Base-by-base conservation (phyloP, 371 early-diverging fungal genomes). In the Mucor saturninus region DNA sequence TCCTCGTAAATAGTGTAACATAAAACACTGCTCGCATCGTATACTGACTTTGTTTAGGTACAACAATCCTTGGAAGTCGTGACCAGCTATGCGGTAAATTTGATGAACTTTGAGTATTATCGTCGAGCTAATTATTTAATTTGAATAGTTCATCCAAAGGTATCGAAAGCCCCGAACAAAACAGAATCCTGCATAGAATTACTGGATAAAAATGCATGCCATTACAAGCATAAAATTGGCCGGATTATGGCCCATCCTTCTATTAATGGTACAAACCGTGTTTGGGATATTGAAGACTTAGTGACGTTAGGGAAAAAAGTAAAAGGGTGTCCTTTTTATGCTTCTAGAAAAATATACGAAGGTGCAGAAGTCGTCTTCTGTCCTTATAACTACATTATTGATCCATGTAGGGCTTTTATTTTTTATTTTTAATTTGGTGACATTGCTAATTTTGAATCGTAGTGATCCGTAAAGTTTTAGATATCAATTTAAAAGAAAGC, bases 371-470 rank as follows among this genome's bases (percentile, higher is more conserved):
- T 98, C 6, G 74, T 96, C 1, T 95, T 97, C 65, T 87, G 93
- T 37, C 98, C 98, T 0, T 98, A 98, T 76, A 97, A 95, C 66
- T 98, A 96, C 68, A 75, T 98, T 0, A 81, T 98, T 21, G 93
- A 95, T 75, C 85, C 91, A 50, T 3, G 50, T 50, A 50, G 10
- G 11, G 8, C n/a, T 9, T 5, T 43, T 14, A 43, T 21, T 21
- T 5, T 14, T n/a, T 11, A 43, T 7, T 43, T 43, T 43, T 2
- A 9, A 9, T 43, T 1, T 43, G 8, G 21, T 21, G 21, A 21
- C 21, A 21, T 21, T 21, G 21, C 21, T 21, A 21, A 21, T 45
- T 45, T 6, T n/a, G 8, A 48, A 5, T 28, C 8, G 0, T 4
- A 5, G 80, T 71, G 0, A 84, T 91, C 28, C 77, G 92, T 29